Evolutionary conservation across 75 land plant genomes (phyloP).

Genomic region (Ceratopteris richardii): DNA sequence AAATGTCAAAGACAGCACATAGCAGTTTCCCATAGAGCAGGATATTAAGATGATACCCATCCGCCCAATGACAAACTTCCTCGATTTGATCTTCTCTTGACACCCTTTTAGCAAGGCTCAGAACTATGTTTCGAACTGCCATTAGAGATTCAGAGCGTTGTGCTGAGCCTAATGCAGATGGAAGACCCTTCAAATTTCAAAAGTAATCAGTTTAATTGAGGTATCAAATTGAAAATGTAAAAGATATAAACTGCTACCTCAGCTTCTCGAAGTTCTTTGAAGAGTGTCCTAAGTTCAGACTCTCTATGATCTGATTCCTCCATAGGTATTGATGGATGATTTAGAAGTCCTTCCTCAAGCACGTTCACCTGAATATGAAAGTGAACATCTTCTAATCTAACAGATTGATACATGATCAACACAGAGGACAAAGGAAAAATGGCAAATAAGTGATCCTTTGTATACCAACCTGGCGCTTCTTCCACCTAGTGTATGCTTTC

Average conservation of each 20-base stretch:
- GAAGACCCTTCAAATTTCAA: conserved; percentile 41
- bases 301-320: conserved; percentile 55
- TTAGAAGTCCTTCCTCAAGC: conserved; percentile 84
- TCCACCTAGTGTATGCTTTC: conserved; percentile 75
- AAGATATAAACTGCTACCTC: conserved; percentile 47
- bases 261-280: conserved; percentile 85
- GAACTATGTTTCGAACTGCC: conserved; percentile 62
- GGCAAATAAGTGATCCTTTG: no score
- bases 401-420: no score
- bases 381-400: no score
- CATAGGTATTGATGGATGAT: conserved; percentile 70
- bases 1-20: conserved; percentile 75
- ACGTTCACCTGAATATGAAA: conserved; percentile 83
- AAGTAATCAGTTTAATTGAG: no score
- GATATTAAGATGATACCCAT: conserved; percentile 92
- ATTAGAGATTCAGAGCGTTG: conserved; percentile 77
- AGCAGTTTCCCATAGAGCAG: conserved; percentile 86
- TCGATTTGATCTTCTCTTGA: conserved; percentile 90
- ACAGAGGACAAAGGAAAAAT: no score
- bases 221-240: no score
- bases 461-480: conserved; percentile 79
- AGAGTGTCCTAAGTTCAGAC: conserved; percentile 53
- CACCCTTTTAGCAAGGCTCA: conserved; percentile 89
- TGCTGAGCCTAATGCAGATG: conserved; percentile 70
- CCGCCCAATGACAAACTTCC: conserved; percentile 99